Base-by-base conservation (phyloP, 805 yeast species). In the Suhomyces sp. region DNA sequence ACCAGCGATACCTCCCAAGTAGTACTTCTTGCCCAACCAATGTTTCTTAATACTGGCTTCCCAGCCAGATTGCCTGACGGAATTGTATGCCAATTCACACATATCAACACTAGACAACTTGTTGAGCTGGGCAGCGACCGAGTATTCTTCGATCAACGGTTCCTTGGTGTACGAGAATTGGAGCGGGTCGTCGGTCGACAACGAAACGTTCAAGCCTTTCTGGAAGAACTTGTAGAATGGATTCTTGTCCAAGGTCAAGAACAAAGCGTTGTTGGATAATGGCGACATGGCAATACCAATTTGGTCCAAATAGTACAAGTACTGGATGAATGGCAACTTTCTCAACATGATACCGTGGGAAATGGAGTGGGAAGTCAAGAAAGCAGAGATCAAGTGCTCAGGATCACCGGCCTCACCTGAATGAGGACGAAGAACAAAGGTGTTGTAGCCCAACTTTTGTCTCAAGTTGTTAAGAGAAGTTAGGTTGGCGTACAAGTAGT, bases 321-420 rank as follows among this genome's bases (percentile, higher is more conserved):
- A 94, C 71, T 94, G 99, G 57, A 96, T 86, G 69, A 89, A 91
- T 47, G 99, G 99, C 51, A 96, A 82, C 69, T 94, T 94, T 71
- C 99, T 84, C 65, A 94, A 77, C 55, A 93, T 70, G 51, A 94
- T 96, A 53, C 99, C 99, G 68, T 94, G 99, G 10, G 96, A 89
- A 55, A 94, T 94, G 49, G 96, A 90, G 64, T 93, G 96, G 1
- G 97, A 85, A 1, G 94, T 83, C 63, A 94, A 72, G 63, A 88
- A 94, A 1, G 99, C 92, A 48, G 92, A 81, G 45, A 92, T 89
- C 65, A 96, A 78, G 74, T 94, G 99, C 65, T 94, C 98, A 1
- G 98, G 97, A 66, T 94, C 99, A 55, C 99, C 99, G n/a, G 99
- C 99, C 71, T 94, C 99, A 57, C 99, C 99, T 61, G 97, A 90